Base-by-base conservation (phyloP, 352 stramenopile genomes). In the Globisporangium paroecandrum region DNA sequence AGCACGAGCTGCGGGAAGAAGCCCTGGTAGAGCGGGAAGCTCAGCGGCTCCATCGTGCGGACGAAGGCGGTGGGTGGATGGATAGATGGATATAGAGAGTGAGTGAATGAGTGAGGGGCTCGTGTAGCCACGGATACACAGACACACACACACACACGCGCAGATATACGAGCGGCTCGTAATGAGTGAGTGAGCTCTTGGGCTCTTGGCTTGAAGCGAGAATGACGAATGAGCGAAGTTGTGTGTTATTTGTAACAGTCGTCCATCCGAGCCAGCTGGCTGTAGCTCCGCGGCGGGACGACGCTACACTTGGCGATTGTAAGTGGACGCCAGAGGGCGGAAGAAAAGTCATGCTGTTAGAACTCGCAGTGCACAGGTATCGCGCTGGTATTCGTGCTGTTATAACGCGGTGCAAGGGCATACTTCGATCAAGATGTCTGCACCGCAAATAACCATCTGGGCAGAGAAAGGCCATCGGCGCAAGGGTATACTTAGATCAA, bases 1-100 rank as follows among this genome's bases (percentile, higher is more conserved):
- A 95, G 72, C 55, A 81, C 79, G 60, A 95, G 80, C 63, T 90
- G 85, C 58, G 87, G 87, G 73, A 95, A 95, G 78, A 94, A 93
- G 58, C 79, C 82, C 66, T 93, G 82, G 65, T 84, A 79, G 10
- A 95, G 71, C 18, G 87, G 85, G 65, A 94, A 87, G 59, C 87
- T 82, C 53, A 93, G 71, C 80, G 56, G 41, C 55, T 64, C 57
- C 55, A 69, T 69, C 24, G 36, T 36, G 18, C 18, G 15, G 43
- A 10, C 6, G 43, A 20, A 22, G 15, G 12, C 38, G 13, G 43
- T 15, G 18, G 18, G 18, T 49, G 5, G 43, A 22, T 49, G 41
- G 34, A 13, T 41, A 5, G 34, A 41, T 47, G 36, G 12, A 43
- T 15, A 15, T 13, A 43, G 36, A 43, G 36, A 18, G 10, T 18